Evolutionary conservation across 306 rosid genomes (phyloP), one percentile per base, ranked within the genome.

Genomic region (Trifolium repens): DNA sequence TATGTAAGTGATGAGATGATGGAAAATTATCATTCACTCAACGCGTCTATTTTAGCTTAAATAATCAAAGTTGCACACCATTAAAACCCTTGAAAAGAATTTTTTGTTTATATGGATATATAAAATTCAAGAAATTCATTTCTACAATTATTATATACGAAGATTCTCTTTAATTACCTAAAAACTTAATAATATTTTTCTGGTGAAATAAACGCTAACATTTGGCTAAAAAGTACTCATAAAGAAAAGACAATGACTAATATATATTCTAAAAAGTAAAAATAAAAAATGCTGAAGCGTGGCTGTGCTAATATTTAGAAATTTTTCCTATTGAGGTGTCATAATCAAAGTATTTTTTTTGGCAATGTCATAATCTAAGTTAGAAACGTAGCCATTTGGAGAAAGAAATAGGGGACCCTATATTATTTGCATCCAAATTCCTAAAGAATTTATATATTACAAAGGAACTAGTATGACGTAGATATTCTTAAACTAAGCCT

Each of bases 351-450:
- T 55, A 4, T 57, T 57, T 24, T 27, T 58, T 30, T 30, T 30
- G 9, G 27, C 66, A 27, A 13, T 13, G 80, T 73, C 79, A 34
- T 60, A 69, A 54, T 78, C 78, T 17, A 80, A 80, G 71, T 12
- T 46, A 59, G 76, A 63, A 60, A 49, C 47, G 30, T 63, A 62
- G 71, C 80, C 86, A 78, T 54, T 63, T 83, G 86, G 81, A 79
- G 78, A 71, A 53, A 35, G 70, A 53, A 64, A 37, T 39, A 7
- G 55, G 70, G 47, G 70, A 43, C 26, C 19, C 42, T 62, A 2
- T 40, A 67, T 39, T 42, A 50, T 63, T 78, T 52, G 50, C 46
- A 16, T 72, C 26, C 9, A n/a, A 26, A 58, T 26, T 59, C 16
- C 16, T 2, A 59, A 59, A 27, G n/a, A 59, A 59, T 4, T 9